phyloP scores from a whole-genome alignment of 148 eudicot species.

The Diospyros kaki region DNA sequence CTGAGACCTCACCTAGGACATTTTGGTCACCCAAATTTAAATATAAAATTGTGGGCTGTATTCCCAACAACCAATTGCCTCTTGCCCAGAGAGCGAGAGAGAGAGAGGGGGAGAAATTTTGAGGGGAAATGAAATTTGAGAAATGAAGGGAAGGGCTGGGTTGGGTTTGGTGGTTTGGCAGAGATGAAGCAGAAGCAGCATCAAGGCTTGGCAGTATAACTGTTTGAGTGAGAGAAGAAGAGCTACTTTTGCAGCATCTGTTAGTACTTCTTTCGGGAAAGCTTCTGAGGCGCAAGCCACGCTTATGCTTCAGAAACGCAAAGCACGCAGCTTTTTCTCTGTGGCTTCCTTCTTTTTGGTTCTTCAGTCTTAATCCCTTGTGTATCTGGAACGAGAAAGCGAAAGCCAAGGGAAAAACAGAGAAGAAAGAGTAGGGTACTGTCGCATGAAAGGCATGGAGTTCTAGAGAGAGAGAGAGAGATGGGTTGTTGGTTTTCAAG shows the following conservation, averaged over 20 bases:
- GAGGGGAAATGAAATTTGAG: too few species aligned
- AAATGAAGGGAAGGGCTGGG: too few species aligned
- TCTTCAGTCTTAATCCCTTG: background rate
- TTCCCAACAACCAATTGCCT: constrained; percentile 30
- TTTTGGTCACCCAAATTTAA: background rate
- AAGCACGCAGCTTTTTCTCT: background rate
- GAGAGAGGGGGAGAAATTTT: too few species aligned
- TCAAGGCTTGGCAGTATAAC: too few species aligned
- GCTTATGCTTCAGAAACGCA: too few species aligned
- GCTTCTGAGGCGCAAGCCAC: too few species aligned
- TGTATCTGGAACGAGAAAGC: background rate
- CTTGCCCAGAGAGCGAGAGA: background rate
- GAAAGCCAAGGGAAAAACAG: too few species aligned
- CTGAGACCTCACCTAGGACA: background rate
- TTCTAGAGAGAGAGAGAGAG: constrained; percentile 4
- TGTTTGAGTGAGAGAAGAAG: too few species aligned
- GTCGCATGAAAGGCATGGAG: background rate
- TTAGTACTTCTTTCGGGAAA: too few species aligned
- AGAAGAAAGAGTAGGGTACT: background rate
- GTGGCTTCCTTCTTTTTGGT: background rate
- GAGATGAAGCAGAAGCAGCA: too few species aligned
- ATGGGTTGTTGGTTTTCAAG: constrained; percentile 87
- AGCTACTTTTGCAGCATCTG: too few species aligned
- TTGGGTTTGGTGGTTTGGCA: too few species aligned
- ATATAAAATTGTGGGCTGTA: constrained; percentile 29